A percentile compares a stretch with the other conserved stretches of the same genome.
Conservation (phyloP, 768 basidiomycete genomes). For the Obba rivulosa region DNA sequence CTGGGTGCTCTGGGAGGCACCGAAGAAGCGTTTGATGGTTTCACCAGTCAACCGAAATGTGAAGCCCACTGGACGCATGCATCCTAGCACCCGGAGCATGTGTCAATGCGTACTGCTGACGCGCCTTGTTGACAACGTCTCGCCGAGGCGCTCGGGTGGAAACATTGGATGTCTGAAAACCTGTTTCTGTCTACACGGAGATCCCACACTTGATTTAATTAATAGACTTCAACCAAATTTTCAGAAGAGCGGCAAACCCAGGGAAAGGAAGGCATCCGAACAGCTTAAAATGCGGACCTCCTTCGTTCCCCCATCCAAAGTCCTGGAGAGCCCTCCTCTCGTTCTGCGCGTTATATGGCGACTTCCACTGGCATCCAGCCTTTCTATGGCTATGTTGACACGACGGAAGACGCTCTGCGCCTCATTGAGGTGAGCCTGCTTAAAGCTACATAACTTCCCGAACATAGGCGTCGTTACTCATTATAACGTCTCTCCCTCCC, state of each 20-base stretch:
- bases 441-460: background rate
- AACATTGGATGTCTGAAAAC: background rate
- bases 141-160: no score
- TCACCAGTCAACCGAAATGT: no score
- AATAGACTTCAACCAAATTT: background rate
- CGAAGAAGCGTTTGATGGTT: no score
- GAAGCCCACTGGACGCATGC: no score
- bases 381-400: conserved; percentile 77
- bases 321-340: background rate
- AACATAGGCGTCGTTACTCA: background rate
- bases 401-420: conserved; percentile 74
- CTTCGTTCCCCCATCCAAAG: background rate
- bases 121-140: no score
- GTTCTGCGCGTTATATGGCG: conserved; percentile 4
- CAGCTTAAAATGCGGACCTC: conserved; percentile 6
- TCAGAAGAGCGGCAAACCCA: no score
- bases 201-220: background rate
- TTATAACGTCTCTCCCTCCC: background rate
- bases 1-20: no score
- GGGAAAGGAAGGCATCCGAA: background rate
- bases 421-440: conserved; percentile 40
- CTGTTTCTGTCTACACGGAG: background rate
- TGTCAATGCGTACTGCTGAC: no score
- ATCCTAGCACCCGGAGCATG: no score
- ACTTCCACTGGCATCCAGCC: conserved; percentile 37